Evolutionary conservation across 1,284 basidiomycete species (phyloP), one percentile per base, ranked within the genome.

Genomic region (Apiotrichum sp.): DNA sequence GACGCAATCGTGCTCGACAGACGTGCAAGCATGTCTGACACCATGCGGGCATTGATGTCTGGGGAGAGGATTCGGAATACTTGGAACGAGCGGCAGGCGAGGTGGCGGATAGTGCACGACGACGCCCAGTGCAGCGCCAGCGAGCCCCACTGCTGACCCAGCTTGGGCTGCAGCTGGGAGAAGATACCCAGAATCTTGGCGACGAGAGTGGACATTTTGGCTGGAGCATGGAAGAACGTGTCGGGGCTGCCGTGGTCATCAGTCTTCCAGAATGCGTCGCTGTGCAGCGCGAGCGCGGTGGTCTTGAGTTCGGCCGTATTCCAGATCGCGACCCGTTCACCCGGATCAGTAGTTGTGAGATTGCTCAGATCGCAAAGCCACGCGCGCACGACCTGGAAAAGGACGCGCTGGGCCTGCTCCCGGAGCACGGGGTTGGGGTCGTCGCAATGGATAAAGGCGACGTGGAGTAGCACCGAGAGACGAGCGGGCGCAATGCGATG

Each of bases 1-100:
- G 85, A 86, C 1, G 89, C 86, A 34, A 93, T 84, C 4, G 89
- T 93, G 64, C 86, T 89, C 3, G 89, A 89, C 13, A 96, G 78
- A 45, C 93, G 83, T 29, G 87, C 88, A 0, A 97, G 80, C 38
- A 95, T 81, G 50, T 87, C 82, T 0, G 88, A 88, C 34, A 97
- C 79, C 75, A 90, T 87, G 10, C 81, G 78, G 51, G 86, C 82
- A 50, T 83, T 85, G 46, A 90, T 81, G 36, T 81, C 79, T 0
- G 90, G 87, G 62, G 84, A 82, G n/a, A 97, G 78, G 1, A 88
- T 84, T 40, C 91, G 85, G 75, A 92, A 92, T n/a, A 91, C 80
- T 70, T 96, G 91, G 62, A 97, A 80, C 2, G 93, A 95, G 35
- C 91, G 83, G 75, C 89, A 91, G 0, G 93, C 92, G 34, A 87